These are phyloP conservation scores for Trichocladium antarcticum DNA, from an alignment of 495 filamentous ascomycete genomes.

Conservation along the genomic window DNA sequence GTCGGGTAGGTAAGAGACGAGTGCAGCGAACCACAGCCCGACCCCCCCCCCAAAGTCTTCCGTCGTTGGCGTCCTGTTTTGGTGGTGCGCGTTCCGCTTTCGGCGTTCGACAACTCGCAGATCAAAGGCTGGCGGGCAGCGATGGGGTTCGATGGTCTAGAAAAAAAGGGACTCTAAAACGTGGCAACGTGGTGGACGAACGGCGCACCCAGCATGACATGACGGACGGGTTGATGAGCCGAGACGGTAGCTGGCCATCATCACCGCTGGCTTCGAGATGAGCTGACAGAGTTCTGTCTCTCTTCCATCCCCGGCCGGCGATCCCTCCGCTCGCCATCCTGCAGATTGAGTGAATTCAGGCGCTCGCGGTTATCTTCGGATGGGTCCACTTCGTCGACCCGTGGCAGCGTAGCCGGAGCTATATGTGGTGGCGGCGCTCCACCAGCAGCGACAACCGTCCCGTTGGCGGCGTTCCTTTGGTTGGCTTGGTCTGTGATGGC, in stretches of 20 bases:
- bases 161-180: no score
- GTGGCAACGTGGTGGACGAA: no score
- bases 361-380: slow-evolving; percentile 76
- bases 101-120: no score
- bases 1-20: no score
- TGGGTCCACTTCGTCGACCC: slow-evolving; percentile 58
- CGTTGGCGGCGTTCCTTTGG: slow-evolving; percentile 37
- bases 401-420: slow-evolving; percentile 24
- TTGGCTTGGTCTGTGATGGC: slow-evolving; percentile 70
- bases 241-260: not conserved
- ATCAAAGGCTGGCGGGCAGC: no score
- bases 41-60: no score
- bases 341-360: slow-evolving; percentile 71
- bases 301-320: slow-evolving; percentile 38
- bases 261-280: slow-evolving; percentile 40
- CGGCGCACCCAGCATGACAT: no score
- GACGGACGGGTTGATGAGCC: not conserved
- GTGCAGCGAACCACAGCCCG: no score
- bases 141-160: no score
- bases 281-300: slow-evolving; percentile 41
- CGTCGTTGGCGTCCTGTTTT: no score
- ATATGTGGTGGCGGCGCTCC: slow-evolving; percentile 12
- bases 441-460: slow-evolving; percentile 8
- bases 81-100: no score
- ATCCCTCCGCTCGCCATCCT: slow-evolving; percentile 47